These are phyloP conservation scores for Pichia cabralensis DNA, from an alignment of 805 yeast species.

Conservation along the genomic window DNA sequence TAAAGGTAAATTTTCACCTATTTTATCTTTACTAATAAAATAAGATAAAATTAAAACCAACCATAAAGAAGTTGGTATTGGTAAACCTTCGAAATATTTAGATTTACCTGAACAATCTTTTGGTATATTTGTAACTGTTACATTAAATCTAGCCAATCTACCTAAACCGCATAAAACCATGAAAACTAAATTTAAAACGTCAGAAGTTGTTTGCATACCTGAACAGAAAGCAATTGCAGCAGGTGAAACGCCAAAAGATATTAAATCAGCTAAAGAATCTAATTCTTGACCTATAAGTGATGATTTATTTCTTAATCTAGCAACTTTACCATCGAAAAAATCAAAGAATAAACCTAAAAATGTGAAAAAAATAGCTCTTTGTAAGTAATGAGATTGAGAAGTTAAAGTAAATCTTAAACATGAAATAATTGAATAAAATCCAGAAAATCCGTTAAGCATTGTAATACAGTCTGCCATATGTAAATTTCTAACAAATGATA, in stretches of 20 bases:
- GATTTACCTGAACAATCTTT: conserved; percentile 83
- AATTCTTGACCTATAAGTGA: conserved; percentile 95
- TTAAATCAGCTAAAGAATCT: conserved; percentile 90
- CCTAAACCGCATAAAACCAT: conserved; percentile 92
- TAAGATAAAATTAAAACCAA: conserved; percentile 67
- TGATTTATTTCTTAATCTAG: conserved; percentile 84
- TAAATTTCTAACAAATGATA: conserved; percentile 74
- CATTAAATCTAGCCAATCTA: conserved; percentile 90
- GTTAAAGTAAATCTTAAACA: conserved; percentile 75
- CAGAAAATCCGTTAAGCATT: conserved; percentile 85
- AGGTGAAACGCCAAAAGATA: conserved; percentile 93
- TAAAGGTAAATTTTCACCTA: conserved; percentile 45
- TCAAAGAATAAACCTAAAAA: conserved; percentile 91
- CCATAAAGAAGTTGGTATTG: conserved; percentile 80
- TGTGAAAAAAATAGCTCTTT: conserved; percentile 81
- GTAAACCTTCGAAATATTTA: conserved; percentile 90
- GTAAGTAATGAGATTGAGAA: conserved; percentile 57
- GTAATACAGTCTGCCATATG: conserved; percentile 97
- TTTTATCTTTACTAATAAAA: conserved; percentile 36
- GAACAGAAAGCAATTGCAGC: conserved; percentile 86
- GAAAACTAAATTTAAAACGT: conserved; percentile 63
- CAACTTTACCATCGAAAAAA: conserved; percentile 95
- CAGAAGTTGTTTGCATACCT: conserved; percentile 80
- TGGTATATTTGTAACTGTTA: conserved; percentile 86
- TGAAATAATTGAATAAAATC: conserved; percentile 82